A percentile compares a stretch with the other conserved stretches of the same genome.
Conservation (phyloP, 2,329 filamentous ascomycete genomes). For the Geosmithia flava region DNA sequence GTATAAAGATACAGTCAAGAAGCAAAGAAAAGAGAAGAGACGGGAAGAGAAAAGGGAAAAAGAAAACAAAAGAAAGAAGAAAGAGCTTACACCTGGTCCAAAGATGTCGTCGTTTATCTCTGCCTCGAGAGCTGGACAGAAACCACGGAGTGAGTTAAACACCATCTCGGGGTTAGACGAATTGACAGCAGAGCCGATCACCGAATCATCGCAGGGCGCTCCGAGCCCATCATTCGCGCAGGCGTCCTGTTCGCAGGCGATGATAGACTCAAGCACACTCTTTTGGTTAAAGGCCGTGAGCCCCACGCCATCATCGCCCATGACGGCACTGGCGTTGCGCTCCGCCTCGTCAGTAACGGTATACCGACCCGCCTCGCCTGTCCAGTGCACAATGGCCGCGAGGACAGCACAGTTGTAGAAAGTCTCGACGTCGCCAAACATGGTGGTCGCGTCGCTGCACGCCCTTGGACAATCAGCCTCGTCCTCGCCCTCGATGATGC, state of each 20-base stretch:
- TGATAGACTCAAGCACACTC: constrained; percentile 17
- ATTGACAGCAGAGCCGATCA: constrained; percentile 12
- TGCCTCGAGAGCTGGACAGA: constrained; percentile 21
- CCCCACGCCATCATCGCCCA: constrained; percentile 14
- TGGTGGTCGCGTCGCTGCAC: constrained; percentile 14
- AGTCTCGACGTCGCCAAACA: constrained; percentile 22
- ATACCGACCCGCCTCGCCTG: constrained; percentile 13
- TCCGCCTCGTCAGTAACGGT: constrained; percentile 19
- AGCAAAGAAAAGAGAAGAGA: too few species aligned
- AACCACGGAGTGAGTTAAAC: constrained; percentile 19
- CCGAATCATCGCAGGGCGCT: constrained; percentile 14
- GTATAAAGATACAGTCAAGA: too few species aligned
- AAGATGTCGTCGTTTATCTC: constrained; percentile 26
- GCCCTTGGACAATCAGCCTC: constrained; percentile 17
- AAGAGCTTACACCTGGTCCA: constrained; percentile 15
- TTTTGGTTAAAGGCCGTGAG: constrained; percentile 16
- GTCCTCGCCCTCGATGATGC: constrained; percentile 10
- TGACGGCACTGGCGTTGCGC: constrained; percentile 20
- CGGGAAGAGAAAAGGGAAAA: too few species aligned
- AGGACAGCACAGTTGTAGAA: constrained; percentile 26
- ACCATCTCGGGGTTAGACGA: constrained; percentile 14
- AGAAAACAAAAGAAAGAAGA: too few species aligned
- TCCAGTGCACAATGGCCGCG: constrained; percentile 20
- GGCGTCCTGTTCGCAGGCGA: constrained; percentile 19
- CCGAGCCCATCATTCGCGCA: constrained; percentile 20